These are phyloP conservation scores for Rhododendron ferrugineum DNA, from an alignment of 148 eudicot genomes.

Conservation along the genomic window DNA sequence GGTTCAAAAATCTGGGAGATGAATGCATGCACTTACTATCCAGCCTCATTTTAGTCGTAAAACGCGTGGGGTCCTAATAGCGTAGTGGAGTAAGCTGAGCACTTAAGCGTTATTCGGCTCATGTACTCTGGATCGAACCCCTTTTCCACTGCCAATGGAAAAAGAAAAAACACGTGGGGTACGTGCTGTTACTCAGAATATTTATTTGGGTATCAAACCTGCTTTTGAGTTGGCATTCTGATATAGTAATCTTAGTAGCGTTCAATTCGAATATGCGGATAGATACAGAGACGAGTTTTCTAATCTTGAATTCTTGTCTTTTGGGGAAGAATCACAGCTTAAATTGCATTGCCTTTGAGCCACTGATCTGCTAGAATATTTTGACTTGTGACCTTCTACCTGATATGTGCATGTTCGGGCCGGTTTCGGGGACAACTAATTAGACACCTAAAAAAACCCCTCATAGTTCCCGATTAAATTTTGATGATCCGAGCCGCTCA, in stretches of 20 bases:
- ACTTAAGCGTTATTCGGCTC: no score
- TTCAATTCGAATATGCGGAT: neutral
- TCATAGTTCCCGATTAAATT: no score
- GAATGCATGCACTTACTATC: neutral
- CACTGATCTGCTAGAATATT: neutral
- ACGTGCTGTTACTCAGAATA: neutral
- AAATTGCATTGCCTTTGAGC: neutral
- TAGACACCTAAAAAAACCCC: no score
- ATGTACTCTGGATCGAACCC: neutral
- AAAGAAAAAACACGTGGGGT: neutral
- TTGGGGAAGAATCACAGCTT: neutral
- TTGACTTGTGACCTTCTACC: neutral
- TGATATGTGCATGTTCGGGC: no score
- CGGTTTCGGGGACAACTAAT: no score
- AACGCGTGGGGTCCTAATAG: neutral
- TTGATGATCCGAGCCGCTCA: no score
- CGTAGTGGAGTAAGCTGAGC: neutral
- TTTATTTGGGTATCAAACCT: neutral
- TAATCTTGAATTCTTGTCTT: neutral
- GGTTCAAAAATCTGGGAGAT: neutral
- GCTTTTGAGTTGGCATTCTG: neutral
- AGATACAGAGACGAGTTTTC: neutral
- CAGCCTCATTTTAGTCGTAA: neutral
- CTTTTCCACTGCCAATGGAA: no score
- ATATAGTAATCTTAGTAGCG: neutral